Evolutionary conservation across 75 land plant species (phyloP).

Genomic region (Cryptomeria japonica): DNA sequence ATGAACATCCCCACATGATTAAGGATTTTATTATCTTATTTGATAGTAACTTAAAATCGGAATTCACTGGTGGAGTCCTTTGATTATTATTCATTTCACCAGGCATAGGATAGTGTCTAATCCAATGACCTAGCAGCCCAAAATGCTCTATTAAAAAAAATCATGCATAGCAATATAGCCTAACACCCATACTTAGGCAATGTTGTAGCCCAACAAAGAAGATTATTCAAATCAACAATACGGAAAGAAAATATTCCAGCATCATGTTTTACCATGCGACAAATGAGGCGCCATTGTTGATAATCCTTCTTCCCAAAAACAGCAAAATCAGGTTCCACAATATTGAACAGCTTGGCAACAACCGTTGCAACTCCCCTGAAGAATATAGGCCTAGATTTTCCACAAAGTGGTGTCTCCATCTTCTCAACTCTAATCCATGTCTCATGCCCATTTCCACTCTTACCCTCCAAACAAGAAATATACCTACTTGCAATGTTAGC

Average conservation of each 20-base stretch:
- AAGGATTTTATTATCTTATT: too few relatives aligned
- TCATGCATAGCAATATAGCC: too few relatives aligned
- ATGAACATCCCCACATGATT: too few relatives aligned
- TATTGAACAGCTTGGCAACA: conserved; percentile 85
- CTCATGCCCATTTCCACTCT: conserved; percentile 55
- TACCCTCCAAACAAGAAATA: conserved; percentile 45
- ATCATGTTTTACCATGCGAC: conserved; percentile 66
- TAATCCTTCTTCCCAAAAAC: conserved; percentile 99
- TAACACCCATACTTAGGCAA: too few relatives aligned
- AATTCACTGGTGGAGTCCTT: too few relatives aligned
- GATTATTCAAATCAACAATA: too few relatives aligned
- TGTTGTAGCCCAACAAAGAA: too few relatives aligned
- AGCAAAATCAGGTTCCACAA: conserved; percentile 96
- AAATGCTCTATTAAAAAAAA: too few relatives aligned
- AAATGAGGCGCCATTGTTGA: conserved; percentile 89
- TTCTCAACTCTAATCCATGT: conserved; percentile 95
- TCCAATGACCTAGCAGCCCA: too few relatives aligned
- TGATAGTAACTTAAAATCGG: too few relatives aligned
- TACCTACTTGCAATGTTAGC: not conserved
- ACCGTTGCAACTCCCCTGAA: conserved; percentile 95
- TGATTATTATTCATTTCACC: too few relatives aligned
- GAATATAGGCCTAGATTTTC: conserved; percentile 86
- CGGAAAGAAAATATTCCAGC: not conserved
- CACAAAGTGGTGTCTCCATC: conserved; percentile 92
- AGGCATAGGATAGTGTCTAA: too few relatives aligned